Base-by-base conservation (phyloP, 805 yeast species). In the Ogataea henricii region DNA sequence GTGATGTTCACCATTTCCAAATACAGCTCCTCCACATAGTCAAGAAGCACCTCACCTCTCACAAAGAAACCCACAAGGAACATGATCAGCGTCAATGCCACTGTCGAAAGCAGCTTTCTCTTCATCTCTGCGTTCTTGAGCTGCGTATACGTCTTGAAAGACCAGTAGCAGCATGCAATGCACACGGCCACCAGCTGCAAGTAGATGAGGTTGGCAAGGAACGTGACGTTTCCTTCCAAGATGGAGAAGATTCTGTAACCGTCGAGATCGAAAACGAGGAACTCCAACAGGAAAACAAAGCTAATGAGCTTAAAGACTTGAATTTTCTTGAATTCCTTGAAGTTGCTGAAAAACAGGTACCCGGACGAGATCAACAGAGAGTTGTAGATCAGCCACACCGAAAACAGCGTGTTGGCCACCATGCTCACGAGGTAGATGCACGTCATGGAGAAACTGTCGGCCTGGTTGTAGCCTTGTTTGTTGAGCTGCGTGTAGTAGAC, bases 341-440 rank as follows among this genome's bases (percentile, higher is more conserved):
- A 43, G 32, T 55, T 52, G 25, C 52, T 48, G 32, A 62, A 48
- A 27, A 64, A 51, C 26, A 57, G 35, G 22, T 45, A 51, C 12
- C 72, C 72, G 13, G 60, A 55, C 13, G 64, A 52, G 22, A 68
- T 46, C 35, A 68, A 35, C 54, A 68, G 47, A 10, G 65, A 42
- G 45, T 65, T 64, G 50, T 68, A 67, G 16, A 65, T 45, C 8
- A 64, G 36, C 72, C 72, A 68, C 12, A 57, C 55, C 7, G 62
- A 52, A 18, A 65, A 53, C 5, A 59, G 8, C 0, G 71, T 59
- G 33, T 59, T 57, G 13, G 52, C 46, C 0, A 55, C 17, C 23
- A 67, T 46, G 14, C 56, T 50, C 8, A 54, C 12, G 23, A 65
- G 56, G 45, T 58, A 55, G 10, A 58, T 45, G 2, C 62, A 13